Percentiles rank a stretch among this genome's conserved stretches.
Evolutionary conservation across 768 basidiomycete species (phyloP).

Genomic region (Amanita brunnescens): DNA sequence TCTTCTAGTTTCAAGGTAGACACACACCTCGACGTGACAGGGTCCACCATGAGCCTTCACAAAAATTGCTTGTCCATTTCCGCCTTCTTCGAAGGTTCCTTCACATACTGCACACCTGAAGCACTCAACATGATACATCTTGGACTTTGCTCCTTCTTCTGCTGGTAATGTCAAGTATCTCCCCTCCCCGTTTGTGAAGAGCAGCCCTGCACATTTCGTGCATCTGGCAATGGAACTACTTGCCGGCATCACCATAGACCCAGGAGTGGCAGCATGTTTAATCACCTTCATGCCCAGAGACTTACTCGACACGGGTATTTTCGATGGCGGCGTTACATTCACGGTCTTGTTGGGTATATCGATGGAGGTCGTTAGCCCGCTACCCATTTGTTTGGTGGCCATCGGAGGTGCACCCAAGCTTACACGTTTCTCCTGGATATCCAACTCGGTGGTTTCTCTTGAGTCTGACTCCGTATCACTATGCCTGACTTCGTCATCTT

Average conservation of each 20-base stretch:
- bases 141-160: conserved; percentile 35
- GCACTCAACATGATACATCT: conserved; percentile 65
- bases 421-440: neutral
- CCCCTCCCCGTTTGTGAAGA: conserved; percentile 52
- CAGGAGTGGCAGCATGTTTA: neutral
- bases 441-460: neutral
- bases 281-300: neutral
- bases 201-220: conserved; percentile 45
- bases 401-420: conserved; percentile 13
- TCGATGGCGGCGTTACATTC: neutral
- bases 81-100: conserved; percentile 50
- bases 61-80: conserved; percentile 61
- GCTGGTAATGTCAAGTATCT: conserved; percentile 68
- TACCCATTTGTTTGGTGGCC: conserved; percentile 23
- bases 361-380: conserved; percentile 24
- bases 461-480: conserved; percentile 7
- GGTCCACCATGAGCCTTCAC: conserved; percentile 56
- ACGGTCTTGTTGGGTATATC: conserved; percentile 20
- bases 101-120: conserved; percentile 67
- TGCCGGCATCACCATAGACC: neutral
- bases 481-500: neutral
- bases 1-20: neutral
- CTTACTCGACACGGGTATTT: conserved; percentile 9
- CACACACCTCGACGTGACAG: conserved; percentile 53
- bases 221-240: conserved; percentile 25